phyloP scores from a whole-genome alignment of 108 stramenopile genomes.

The Poteriospumella lacustris region DNA sequence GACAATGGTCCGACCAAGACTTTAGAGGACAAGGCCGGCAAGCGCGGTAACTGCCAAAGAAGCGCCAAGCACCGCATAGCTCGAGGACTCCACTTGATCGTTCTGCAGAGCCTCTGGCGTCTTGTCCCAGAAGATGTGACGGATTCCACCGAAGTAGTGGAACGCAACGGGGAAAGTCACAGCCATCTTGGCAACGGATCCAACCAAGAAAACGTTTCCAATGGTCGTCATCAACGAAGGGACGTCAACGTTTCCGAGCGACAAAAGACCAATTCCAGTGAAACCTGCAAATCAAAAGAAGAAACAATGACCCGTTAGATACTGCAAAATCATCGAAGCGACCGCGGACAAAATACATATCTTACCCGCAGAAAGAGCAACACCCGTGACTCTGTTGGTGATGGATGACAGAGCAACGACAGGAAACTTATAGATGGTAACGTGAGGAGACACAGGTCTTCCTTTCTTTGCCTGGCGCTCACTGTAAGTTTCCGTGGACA shows the following conservation, averaged over 20 bases:
- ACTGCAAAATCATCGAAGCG: too few species aligned
- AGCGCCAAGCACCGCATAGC: conserved; percentile 37
- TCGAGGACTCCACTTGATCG: conserved; percentile 32
- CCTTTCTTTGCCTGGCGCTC: too few species aligned
- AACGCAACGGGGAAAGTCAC: conserved; percentile 80
- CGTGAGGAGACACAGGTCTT: conserved; percentile 84
- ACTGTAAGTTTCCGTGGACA: too few species aligned
- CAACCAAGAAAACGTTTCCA: conserved; percentile 58
- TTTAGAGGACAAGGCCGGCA: too few species aligned
- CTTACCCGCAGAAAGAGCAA: conserved; percentile 68
- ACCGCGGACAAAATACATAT: too few species aligned
- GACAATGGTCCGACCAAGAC: too few species aligned
- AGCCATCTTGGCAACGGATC: conserved; percentile 66
- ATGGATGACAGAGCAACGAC: conserved; percentile 74
- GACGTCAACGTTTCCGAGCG: conserved; percentile 69
- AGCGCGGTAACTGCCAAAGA: too few species aligned
- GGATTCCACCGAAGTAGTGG: conserved; percentile 75
- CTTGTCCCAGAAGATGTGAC: conserved; percentile 65
- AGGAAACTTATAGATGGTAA: conserved; percentile 87
- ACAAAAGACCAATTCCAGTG: conserved; percentile 63
- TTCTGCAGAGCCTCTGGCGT: conserved; percentile 46
- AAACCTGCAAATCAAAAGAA: too few species aligned
- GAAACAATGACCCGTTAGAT: too few species aligned
- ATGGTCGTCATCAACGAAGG: conserved; percentile 65
- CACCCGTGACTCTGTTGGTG: conserved; percentile 84